Conservation (phyloP, 1,284 basidiomycete genomes). For the Puccinia coronata region DNA sequence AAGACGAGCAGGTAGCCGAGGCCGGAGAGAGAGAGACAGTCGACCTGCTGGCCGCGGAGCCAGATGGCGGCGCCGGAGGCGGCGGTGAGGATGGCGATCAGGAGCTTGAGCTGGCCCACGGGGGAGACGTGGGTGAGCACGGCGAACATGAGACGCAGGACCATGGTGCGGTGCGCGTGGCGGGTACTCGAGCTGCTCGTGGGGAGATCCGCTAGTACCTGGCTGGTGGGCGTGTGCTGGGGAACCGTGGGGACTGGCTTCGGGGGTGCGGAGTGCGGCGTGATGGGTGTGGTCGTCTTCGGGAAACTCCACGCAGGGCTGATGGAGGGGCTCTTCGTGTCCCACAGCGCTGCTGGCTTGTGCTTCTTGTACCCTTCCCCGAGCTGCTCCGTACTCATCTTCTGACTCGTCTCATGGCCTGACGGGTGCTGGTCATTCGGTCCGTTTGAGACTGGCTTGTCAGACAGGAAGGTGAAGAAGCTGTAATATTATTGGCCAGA, state of each 20-base stretch:
- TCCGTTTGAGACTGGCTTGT: slow-evolving; percentile 61
- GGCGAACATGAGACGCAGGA: slow-evolving; percentile 52
- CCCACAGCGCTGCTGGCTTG: too few relatives aligned
- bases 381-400: neutral
- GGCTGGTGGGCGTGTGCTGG: slow-evolving; percentile 42
- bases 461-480: slow-evolving; percentile 84
- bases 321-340: neutral
- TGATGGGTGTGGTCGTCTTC: neutral
- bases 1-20: slow-evolving; percentile 95
- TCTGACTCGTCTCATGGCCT: slow-evolving; percentile 51
- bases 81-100: slow-evolving; percentile 62
- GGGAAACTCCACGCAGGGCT: slow-evolving; percentile 54
- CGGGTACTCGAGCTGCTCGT: slow-evolving; percentile 47
- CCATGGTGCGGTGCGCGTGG: slow-evolving; percentile 54
- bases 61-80: slow-evolving; percentile 68
- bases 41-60: slow-evolving; percentile 86
- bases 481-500: neutral
- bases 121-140: slow-evolving; percentile 57
- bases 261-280: slow-evolving; percentile 43
- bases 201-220: slow-evolving; percentile 41
- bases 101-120: slow-evolving; percentile 59
- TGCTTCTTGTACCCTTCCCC: neutral
- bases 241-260: slow-evolving; percentile 51
- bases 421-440: slow-evolving; percentile 53
- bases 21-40: slow-evolving; percentile 82